These are phyloP conservation scores for Trifolium repens DNA, from an alignment of 306 rosid genomes.

Conservation along the genomic window DNA sequence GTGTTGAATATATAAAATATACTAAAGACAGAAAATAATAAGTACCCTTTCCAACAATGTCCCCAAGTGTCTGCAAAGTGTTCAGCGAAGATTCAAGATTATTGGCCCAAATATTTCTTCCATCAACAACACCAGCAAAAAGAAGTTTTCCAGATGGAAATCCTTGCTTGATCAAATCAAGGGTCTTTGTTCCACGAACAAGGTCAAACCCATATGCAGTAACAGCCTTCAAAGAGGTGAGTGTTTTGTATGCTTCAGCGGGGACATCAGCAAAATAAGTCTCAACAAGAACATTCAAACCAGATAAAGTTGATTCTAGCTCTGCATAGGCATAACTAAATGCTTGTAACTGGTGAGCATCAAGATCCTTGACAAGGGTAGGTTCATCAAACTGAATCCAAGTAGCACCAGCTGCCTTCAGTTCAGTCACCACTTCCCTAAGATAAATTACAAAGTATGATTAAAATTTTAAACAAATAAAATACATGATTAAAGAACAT, in stretches of 20 bases:
- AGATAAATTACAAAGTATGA: conserved; percentile 23
- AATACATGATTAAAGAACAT: conserved; percentile 21
- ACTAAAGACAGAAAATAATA: conserved; percentile 7
- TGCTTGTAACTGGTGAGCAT: conserved; percentile 68
- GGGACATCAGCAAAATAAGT: conserved; percentile 85
- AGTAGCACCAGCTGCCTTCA: conserved; percentile 80
- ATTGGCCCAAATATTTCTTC: conserved; percentile 89
- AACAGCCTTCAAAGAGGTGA: conserved; percentile 77
- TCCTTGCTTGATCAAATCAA: conserved; percentile 71
- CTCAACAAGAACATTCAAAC: conserved; percentile 69
- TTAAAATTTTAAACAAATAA: not conserved
- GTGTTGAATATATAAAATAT: not conserved
- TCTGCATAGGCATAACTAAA: conserved; percentile 65
- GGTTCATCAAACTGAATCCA: conserved; percentile 96
- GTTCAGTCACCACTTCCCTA: conserved; percentile 83
- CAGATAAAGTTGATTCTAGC: conserved; percentile 71
- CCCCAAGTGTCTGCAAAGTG: conserved; percentile 61
- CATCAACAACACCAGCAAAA: conserved; percentile 93
- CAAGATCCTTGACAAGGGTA: conserved; percentile 73
- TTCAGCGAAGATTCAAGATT: conserved; percentile 69
- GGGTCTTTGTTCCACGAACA: conserved; percentile 81
- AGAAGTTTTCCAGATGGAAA: conserved; percentile 76
- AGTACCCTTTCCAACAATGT: conserved; percentile 74
- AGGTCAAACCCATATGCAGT: conserved; percentile 79
- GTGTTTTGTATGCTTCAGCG: conserved; percentile 70